Evolutionary conservation across 2,329 filamentous ascomycete genomes (phyloP), one percentile per base, ranked within the genome.

Genomic region (Trichoderma sp.): DNA sequence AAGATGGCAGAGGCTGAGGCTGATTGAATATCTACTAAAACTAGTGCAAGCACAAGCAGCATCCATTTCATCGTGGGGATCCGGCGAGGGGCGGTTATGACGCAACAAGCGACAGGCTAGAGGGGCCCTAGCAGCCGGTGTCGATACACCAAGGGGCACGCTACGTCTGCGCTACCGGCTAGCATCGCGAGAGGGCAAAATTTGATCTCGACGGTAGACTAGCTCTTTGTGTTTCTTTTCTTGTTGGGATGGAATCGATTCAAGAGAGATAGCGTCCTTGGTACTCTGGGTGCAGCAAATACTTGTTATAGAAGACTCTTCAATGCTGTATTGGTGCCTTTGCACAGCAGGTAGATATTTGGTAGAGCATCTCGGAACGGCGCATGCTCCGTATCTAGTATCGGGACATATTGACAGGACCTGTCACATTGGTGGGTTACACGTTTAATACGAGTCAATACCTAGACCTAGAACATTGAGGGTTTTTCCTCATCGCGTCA

Each of bases 61-160:
- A 57, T 28, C 47, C 47, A 24, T 53, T 61, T 68, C 36, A 61
- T 72, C 66, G 67, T 70, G 71, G 67, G 67, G 60, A 61, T 32
- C 26, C 61, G 71, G 57, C 73, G 73, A 72, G 73, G 73, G 73
- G 73, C 71, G n/a, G 69, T 32, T 74, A 74, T 74, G 73, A 74
- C 73, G 73, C 73, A 74, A 70, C 67, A 43, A 62, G 68, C 36
- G 39, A 51, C 56, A 34, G 32, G 66, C 66, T 51, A 53, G 39
- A 51, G 58, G 21, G 18, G 36, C 66, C 66, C 66, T 69, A 69
- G 53, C 66, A 61, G 56, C 36, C 34, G 66, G 36, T 51, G 36
- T 60, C 57, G 66, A 61, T 61, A 51, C 66, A 51, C 66, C 56
- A 69, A 69, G 66, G 66, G 66, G 66, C 66, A 51, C 66, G 66